These are phyloP conservation scores for Talaromyces thailandensis DNA, from an alignment of 495 filamentous ascomycete genomes.

Conservation along the genomic window DNA sequence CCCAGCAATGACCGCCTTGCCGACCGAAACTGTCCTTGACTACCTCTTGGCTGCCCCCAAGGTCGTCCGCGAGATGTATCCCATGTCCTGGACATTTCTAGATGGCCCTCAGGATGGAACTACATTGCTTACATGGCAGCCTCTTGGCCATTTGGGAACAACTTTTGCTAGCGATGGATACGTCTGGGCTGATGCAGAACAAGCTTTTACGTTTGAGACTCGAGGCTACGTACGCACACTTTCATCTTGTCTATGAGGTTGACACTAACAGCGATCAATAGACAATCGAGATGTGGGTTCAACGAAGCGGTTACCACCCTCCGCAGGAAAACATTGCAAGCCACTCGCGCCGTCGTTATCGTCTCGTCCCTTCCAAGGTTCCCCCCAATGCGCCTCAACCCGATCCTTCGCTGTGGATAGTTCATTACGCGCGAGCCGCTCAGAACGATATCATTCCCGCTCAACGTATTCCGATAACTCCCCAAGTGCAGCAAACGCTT, in stretches of 20 bases:
- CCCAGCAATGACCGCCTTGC: conserved; percentile 54
- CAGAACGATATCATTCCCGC: conserved; percentile 60
- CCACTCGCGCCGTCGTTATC: conserved; percentile 75
- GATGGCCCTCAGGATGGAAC: conserved; percentile 72
- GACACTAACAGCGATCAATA: conserved; percentile 14
- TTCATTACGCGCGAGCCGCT: conserved; percentile 80
- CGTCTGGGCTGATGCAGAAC: conserved; percentile 76
- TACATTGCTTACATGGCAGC: conserved; percentile 81
- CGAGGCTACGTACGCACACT: conserved; percentile 78
- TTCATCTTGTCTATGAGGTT: not conserved
- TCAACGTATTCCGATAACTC: conserved; percentile 48
- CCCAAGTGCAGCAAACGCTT: conserved; percentile 51
- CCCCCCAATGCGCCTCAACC: conserved; percentile 51
- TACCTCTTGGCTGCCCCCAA: conserved; percentile 73
- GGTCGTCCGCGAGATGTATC: conserved; percentile 61
- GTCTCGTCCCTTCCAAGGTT: conserved; percentile 56
- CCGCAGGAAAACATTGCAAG: conserved; percentile 59
- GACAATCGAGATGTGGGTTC: conserved; percentile 75
- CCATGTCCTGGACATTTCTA: conserved; percentile 89
- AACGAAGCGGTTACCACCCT: conserved; percentile 65
- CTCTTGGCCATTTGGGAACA: conserved; percentile 51
- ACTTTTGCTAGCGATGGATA: conserved; percentile 86
- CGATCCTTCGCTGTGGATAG: conserved; percentile 81
- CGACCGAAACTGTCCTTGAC: conserved; percentile 60
- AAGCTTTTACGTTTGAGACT: conserved; percentile 57